Base-by-base conservation (phyloP, 371 early-diverging fungal genomes). In the Globomyces sp. region DNA sequence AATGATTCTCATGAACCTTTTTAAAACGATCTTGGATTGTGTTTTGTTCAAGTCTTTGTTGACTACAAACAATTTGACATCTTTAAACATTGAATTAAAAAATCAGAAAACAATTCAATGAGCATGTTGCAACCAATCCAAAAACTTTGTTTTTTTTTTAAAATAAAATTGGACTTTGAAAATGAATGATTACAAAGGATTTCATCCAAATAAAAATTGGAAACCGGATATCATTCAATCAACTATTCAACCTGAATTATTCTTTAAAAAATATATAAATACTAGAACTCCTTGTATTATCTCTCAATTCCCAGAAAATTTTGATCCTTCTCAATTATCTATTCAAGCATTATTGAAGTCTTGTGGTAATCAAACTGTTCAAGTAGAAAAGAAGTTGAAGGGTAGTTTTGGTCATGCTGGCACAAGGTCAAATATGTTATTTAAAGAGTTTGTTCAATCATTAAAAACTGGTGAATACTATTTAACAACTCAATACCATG, bases 401-500 rank as follows among this genome's bases (percentile, higher is more conserved):
- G 71, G 62, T 1, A 42, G 46, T 1, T 79, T 79, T 58, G 79
- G 79, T 0, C 67, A 71, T 10, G 74, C 72, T 0, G 43, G 53
- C 8, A n/a, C 37, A 11, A 60, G 77, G 3, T 8, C 50, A n/a
- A 24, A 68, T n/a, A 70, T 72, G 44, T 11, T 11, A 34, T 75
- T 79, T 52, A 59, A 39, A 9, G 71, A 71, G 37, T 73, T 79
- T 55, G 41, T 73, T 1, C 39, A 62, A 0, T 48, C 44, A 10
- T n/a, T 76, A 9, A 50, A 66, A n/a, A 50, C 46, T 2, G 79
- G 77, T 43, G 70, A 77, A 11, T 47, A 73, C 11, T 79, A 79
- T 61, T 40, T 79, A 57, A 75, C 77, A 4, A 79, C 79, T 2
- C 79, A 79, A 59, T 79, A 79, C 59, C 4, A 57, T 2, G n/a